Evolutionary conservation across 768 basidiomycete genomes (phyloP).

Genomic region (Mycena vitilis): DNA sequence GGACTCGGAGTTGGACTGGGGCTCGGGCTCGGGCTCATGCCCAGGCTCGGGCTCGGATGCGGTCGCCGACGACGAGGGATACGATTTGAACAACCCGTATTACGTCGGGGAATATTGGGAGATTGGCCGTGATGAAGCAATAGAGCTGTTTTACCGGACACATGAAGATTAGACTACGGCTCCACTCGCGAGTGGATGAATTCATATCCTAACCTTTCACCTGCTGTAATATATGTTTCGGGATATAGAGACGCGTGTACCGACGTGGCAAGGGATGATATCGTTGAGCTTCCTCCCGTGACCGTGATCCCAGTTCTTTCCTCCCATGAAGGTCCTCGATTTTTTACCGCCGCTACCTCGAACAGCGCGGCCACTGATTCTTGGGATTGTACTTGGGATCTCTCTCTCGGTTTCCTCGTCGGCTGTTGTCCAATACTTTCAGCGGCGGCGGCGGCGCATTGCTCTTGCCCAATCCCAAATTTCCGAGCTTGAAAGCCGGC

Average conservation of each 20-base stretch:
- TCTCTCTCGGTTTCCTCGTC: constrained; percentile 81
- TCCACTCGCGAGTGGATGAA: too few relatives aligned
- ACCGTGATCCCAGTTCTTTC: background rate
- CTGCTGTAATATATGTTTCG: too few relatives aligned
- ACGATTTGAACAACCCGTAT: too few relatives aligned
- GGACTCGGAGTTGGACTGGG: too few relatives aligned
- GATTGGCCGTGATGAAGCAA: too few relatives aligned
- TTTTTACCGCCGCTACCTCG: constrained; percentile 17
- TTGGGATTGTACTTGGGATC: constrained; percentile 78
- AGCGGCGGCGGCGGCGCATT: constrained; percentile 60
- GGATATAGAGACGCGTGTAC: background rate
- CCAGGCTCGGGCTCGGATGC: too few relatives aligned
- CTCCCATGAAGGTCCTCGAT: constrained; percentile 11
- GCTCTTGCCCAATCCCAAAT: constrained; percentile 40
- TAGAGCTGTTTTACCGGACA: too few relatives aligned
- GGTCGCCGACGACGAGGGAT: too few relatives aligned
- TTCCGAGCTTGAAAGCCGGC: constrained; percentile 54
- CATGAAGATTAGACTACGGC: too few relatives aligned
- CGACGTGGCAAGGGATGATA: background rate
- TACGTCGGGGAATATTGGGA: too few relatives aligned
- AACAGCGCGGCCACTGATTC: constrained; percentile 30
- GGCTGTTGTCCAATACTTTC: constrained; percentile 66
- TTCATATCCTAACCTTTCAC: too few relatives aligned
- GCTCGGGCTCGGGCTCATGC: too few relatives aligned
- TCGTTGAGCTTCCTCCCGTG: background rate